Conservation (phyloP, 768 basidiomycete genomes). For the Pisolithus sp. region DNA sequence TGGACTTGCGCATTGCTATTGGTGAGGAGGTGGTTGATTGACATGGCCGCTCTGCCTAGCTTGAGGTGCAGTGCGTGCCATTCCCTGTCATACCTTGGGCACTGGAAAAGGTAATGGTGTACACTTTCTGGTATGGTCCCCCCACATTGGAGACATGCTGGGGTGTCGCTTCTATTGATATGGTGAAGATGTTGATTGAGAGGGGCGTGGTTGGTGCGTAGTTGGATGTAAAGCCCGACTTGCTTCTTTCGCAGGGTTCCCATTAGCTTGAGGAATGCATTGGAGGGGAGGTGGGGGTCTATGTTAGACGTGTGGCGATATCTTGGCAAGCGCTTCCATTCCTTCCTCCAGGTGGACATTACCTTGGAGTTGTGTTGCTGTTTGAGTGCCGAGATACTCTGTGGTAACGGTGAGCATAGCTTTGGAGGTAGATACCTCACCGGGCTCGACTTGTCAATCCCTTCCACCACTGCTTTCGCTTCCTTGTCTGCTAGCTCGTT, state of each 20-base stretch:
- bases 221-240: slow-evolving; percentile 22
- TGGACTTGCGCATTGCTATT: background rate
- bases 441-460: background rate
- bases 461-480: slow-evolving; percentile 16
- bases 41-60: background rate
- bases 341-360: background rate
- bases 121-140: slow-evolving; percentile 19
- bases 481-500: slow-evolving; percentile 18
- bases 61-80: background rate
- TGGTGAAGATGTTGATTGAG: slow-evolving; percentile 26
- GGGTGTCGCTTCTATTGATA: slow-evolving; percentile 18
- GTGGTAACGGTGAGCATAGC: background rate
- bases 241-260: slow-evolving; percentile 7
- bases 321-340: slow-evolving; percentile 3
- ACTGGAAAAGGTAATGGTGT: slow-evolving; percentile 24
- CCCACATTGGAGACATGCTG: slow-evolving; percentile 22
- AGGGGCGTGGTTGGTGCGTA: slow-evolving; percentile 26
- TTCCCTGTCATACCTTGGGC: slow-evolving; percentile 14
- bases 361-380: background rate
- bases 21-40: background rate
- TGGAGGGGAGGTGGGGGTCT: background rate
- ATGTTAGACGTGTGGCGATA: background rate
- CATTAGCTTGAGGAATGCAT: background rate
- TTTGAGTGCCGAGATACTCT: background rate
- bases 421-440: background rate